Conservation (phyloP, 768 basidiomycete species). For the Tylopilus felleus region DNA sequence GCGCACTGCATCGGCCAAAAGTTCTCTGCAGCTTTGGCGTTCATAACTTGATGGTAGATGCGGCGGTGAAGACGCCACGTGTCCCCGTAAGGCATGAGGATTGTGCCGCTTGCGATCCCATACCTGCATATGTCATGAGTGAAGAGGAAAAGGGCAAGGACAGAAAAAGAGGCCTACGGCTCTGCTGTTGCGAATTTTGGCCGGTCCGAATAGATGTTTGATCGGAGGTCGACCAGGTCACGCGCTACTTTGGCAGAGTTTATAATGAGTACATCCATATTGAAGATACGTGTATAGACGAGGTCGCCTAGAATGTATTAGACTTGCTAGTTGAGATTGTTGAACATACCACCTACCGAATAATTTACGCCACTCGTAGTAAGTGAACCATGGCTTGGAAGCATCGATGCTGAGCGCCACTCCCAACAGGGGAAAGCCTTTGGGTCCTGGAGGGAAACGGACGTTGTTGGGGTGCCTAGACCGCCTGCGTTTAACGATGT, state of each 20-base stretch:
- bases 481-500: slow-evolving; percentile 6
- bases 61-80: slow-evolving; percentile 37
- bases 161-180: slow-evolving; percentile 13
- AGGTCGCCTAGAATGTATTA: slow-evolving; percentile 19
- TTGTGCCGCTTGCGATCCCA: slow-evolving; percentile 35
- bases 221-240: slow-evolving; percentile 29
- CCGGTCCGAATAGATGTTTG: slow-evolving; percentile 34
- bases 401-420: slow-evolving; percentile 24
- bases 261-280: slow-evolving; percentile 26
- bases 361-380: slow-evolving; percentile 29
- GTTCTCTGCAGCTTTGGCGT: slow-evolving; percentile 19
- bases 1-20: slow-evolving; percentile 34
- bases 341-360: slow-evolving; percentile 14
- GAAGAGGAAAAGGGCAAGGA: neutral
- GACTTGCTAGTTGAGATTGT: neutral
- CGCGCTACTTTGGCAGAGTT: slow-evolving; percentile 26
- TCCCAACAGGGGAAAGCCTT: slow-evolving; percentile 37
- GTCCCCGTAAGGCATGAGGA: slow-evolving; percentile 37
- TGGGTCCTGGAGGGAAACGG: slow-evolving; percentile 50
- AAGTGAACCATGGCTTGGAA: slow-evolving; percentile 33
- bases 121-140: slow-evolving; percentile 12
- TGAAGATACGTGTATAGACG: slow-evolving; percentile 19
- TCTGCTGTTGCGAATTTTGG: slow-evolving; percentile 25
- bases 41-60: slow-evolving; percentile 35
- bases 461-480: neutral